These are phyloP conservation scores for Echinochloa phyllopogon DNA, from an alignment of 176 grass and related monocot genomes.

Conservation along the genomic window DNA sequence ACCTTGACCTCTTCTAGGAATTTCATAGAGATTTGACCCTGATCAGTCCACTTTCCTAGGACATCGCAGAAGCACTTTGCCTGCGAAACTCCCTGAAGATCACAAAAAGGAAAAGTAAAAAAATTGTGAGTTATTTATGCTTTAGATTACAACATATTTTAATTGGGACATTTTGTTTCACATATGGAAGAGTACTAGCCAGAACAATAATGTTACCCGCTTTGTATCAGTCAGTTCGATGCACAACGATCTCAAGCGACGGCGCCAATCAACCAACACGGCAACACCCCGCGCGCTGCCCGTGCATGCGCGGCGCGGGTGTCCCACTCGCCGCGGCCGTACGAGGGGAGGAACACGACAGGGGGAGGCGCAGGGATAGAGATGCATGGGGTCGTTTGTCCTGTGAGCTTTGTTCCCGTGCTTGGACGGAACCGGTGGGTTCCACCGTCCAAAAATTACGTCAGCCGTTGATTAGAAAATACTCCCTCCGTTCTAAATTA, in stretches of 20 bases:
- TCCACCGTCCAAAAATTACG: no score
- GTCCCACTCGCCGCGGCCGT: slow-evolving; percentile 31
- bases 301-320: neutral
- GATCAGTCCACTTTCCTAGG: neutral
- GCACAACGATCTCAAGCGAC: neutral
- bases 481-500: neutral
- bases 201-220: neutral
- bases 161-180: neutral
- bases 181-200: neutral
- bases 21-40: neutral
- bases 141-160: neutral
- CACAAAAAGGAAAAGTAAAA: neutral
- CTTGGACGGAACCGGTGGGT: no score
- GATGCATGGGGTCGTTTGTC: neutral
- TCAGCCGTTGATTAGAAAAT: no score
- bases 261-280: neutral
- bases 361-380: neutral
- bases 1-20: neutral
- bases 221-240: neutral
- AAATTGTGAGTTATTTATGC: neutral
- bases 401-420: no score
- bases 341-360: neutral
- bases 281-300: neutral
- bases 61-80: neutral
- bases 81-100: neutral